A percentile compares a stretch with the other conserved stretches of the same genome.
Evolutionary conservation across 2,329 filamentous ascomycete genomes (phyloP).

Genomic region (Cordyceps javanica): DNA sequence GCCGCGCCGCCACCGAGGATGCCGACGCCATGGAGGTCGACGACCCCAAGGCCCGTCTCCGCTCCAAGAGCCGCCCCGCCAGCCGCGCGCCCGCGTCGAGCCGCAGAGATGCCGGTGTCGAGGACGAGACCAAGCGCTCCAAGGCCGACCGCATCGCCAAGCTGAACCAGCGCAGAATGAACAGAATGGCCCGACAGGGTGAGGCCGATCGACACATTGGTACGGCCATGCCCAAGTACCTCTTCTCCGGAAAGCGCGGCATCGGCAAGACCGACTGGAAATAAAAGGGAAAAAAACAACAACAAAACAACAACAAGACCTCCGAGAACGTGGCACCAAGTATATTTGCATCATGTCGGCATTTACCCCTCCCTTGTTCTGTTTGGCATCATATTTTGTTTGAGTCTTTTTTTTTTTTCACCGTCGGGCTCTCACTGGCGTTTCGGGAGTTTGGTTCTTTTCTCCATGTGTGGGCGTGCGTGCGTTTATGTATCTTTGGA

Average conservation of each 20-base stretch:
- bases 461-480: conserved; percentile 17
- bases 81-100: conserved; percentile 51
- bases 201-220: conserved; percentile 90
- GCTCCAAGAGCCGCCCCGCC: conserved; percentile 61
- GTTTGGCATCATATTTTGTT: conserved; percentile 3
- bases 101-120: conserved; percentile 71
- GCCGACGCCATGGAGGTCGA: conserved; percentile 71
- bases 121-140: conserved; percentile 55
- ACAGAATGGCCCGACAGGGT: conserved; percentile 93
- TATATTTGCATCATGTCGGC: conserved; percentile 9
- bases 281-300: conserved; percentile 32
- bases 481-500: background rate
- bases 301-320: background rate
- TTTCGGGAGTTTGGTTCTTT: conserved; percentile 14
- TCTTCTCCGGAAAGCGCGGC: conserved; percentile 87
- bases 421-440: background rate
- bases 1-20: conserved; percentile 56
- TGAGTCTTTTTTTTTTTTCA: background rate
- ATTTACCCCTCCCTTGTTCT: background rate
- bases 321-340: background rate
- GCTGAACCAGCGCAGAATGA: conserved; percentile 96
- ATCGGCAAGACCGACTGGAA: conserved; percentile 81
- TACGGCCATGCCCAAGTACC: conserved; percentile 78
- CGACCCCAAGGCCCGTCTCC: conserved; percentile 48
- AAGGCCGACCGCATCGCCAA: conserved; percentile 86